Evolutionary conservation across 1,284 basidiomycete genomes (phyloP), one percentile per base, ranked within the genome.

Genomic region (Pseudozyma flocculosa): DNA sequence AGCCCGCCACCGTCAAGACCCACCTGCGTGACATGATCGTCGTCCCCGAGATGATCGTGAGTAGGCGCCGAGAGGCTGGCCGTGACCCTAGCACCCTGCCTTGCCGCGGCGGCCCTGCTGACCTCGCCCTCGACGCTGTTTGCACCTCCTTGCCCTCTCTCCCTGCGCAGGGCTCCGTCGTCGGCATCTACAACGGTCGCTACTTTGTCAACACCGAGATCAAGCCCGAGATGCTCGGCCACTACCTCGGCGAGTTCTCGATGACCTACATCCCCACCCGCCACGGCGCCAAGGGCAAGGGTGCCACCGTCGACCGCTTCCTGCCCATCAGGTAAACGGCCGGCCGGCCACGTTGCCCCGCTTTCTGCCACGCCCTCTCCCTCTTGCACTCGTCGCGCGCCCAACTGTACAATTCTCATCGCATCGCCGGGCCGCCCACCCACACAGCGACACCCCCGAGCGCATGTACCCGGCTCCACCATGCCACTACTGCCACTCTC

Each of bases 11-110:
- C 72, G 92, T 99, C 80, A 98, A 97, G 86, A 99, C 95, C 52
- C 95, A 99, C 83, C 85, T 98, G 73, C 92, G 94, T 79, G 88
- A 98, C 84, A 98, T 99, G 94, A 93, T 97, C 81, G 88, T 98
- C 80, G 94, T 98, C 63, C 95, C 94, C 53, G 94, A 99, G 85
- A 98, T 99, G 95, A 96, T 98, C 80, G 94, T 94, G 23, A 43
- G 24, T 43, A n/a, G n/a, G n/a, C n/a, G n/a, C n/a, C n/a, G n/a
- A n/a, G n/a, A n/a, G n/a, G n/a, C n/a, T n/a, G n/a, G n/a, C n/a
- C n/a, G n/a, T n/a, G n/a, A n/a, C n/a, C n/a, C n/a, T n/a, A n/a
- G n/a, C n/a, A n/a, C n/a, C n/a, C n/a, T n/a, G n/a, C 26, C 26
- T 29, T 29, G 5, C 26, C 26, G 5, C 26, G 5, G 7, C 26